Base-by-base conservation (phyloP, 2,329 filamentous ascomycete genomes). In the Ramichloridium luteum region DNA sequence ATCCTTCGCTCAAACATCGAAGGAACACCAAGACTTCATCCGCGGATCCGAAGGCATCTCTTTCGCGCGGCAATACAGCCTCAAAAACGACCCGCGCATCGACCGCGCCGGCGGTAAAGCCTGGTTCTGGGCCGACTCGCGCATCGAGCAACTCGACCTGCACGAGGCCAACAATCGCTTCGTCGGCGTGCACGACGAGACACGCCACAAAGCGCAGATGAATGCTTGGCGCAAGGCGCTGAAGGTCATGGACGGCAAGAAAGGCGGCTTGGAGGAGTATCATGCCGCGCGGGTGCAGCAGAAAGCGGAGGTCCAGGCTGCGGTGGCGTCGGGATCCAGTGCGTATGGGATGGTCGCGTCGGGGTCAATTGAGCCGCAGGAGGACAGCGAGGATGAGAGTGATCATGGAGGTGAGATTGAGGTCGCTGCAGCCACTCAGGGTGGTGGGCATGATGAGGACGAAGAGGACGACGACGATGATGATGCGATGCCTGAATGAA, bases 61-160 rank as follows among this genome's bases (percentile, higher is more conserved):
- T 9, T 52, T 57, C n/a, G 68, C 60, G 1, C 61, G 71, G 2
- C 41, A 48, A 1, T 73, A 61, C 43, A 62, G 67, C 1, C 44
- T 49, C 0, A 39, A 55, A 9, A 53, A 60, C 11, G 68, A 76
- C 35, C 38, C 54, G 1, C 66, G 70, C 3, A 68, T 74, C 16
- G 30, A 41, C 26, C 37, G 29, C 16, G 35, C 16, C 4, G 29
- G 22, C 5, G 59, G 55, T 10, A 58, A 62, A 15, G 50, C 54
- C 0, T 76, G 70, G 70, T 72, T 66, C 47, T 73, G 68, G 64
- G 69, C 61, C 0, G 70, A 76, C 31, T 59, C 58, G 13, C 61
- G 72, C 1, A 63, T 64, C 1, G 65, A 74, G 28, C 66, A 69
- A 1, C 59, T 77, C 1, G 68, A 68, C 16, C 45, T 77, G 4